Evolutionary conservation across 2,329 filamentous ascomycete genomes (phyloP).

Genomic region (Trichoderma breve): DNA sequence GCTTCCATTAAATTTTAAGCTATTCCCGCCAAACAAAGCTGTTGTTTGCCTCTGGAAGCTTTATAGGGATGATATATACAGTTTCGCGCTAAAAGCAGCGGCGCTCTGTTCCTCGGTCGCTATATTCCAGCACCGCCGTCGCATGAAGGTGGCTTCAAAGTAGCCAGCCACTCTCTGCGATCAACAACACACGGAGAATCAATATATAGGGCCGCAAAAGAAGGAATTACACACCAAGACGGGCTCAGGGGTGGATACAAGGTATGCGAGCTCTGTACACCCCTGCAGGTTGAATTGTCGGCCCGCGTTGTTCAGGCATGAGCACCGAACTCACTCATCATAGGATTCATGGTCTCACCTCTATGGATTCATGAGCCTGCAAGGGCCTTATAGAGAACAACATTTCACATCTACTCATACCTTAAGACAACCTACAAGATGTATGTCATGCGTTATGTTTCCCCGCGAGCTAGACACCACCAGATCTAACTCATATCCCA

Average conservation of each 20-base stretch:
- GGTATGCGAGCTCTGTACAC: not conserved
- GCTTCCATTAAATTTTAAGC: not conserved
- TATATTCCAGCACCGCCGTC: not conserved
- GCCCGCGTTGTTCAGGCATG: not conserved
- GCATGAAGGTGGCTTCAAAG: constrained; percentile 14
- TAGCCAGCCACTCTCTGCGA: not conserved
- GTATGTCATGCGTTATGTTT: not conserved
- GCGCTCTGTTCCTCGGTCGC: not conserved
- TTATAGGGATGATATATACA: not conserved
- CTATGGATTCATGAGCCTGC: constrained; percentile 22
- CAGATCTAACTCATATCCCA: not conserved
- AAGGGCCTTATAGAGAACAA: constrained; percentile 5
- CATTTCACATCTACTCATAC: not conserved
- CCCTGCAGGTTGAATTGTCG: not conserved
- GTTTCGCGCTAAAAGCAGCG: constrained; percentile 12
- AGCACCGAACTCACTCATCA: not conserved
- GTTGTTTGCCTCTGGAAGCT: not conserved
- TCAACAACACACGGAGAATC: not conserved
- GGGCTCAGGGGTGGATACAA: not conserved
- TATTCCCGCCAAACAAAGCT: not conserved
- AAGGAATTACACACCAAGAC: not conserved
- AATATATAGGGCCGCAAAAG: not conserved
- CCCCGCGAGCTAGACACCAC: not conserved
- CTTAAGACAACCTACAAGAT: not conserved
- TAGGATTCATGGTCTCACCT: constrained; percentile 21